Base-by-base conservation (phyloP, 225 moss, liverwort and hornwort genomes). In the Physcomitrium patens region DNA sequence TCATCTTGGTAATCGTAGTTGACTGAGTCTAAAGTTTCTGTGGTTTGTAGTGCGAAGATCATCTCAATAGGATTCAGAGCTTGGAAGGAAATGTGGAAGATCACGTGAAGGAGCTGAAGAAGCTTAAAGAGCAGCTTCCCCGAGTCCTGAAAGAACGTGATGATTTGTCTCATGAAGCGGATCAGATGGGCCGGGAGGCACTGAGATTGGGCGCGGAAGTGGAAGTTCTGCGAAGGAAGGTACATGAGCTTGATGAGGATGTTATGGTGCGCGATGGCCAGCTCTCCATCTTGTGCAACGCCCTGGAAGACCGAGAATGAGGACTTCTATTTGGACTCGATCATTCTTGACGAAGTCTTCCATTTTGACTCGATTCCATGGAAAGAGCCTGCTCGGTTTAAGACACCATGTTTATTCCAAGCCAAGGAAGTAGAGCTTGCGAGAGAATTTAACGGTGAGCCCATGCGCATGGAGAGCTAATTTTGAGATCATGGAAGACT, bases 261-360 rank as follows among this genome's bases (percentile, higher is more conserved):
- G 92, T 96, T 31, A 81, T 96, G 92, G 84, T 96, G 13, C 85
- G 91, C 72, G 93, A 96, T 49, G 93, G 96, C 16, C 93, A 96
- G 78, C 93, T 96, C 26, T 85, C 93, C 52, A 93, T 93, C 60
- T 43, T 96, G 68, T 83, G 85, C 65, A 80, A 82, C 61, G 60
- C 80, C 6, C 61, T 86, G 45, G 83, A 83, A 72, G 86, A 86
- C 52, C 60, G 77, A 14, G 80, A 86, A 63, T 86, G 72, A 78
- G 58, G 2, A 0, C 46, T 11, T 37, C 31, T 4, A 37, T 37
- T 37, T 37, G 2, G 31, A 37, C 5, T 37, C 31, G 31, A 37
- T 37, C 31, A 37, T 37, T 37, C 31, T 37, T 37, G 31, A 37
- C 31, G 31, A 37, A 37, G 31, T 37, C n/a, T n/a, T n/a, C n/a